phyloP scores from a whole-genome alignment of 176 grass and related monocot species.

The Puccinellia tenuiflora region DNA sequence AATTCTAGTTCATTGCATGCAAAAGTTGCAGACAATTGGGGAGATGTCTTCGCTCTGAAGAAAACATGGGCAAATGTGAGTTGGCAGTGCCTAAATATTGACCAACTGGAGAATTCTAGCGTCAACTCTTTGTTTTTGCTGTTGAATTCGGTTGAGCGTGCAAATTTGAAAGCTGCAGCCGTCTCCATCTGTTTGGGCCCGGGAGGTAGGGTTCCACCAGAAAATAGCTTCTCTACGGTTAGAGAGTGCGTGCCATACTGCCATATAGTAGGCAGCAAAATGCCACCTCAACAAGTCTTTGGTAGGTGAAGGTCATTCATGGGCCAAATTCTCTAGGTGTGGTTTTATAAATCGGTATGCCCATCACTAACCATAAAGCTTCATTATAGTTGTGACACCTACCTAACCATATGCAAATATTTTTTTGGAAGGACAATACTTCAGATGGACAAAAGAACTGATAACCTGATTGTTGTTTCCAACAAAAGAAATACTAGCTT shows the following conservation, averaged over 20 bases:
- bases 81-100: neutral
- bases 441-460: neutral
- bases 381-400: neutral
- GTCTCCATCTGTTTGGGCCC: neutral
- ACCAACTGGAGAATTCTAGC: neutral
- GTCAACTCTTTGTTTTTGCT: neutral
- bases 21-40: conserved; percentile 2
- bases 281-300: conserved; percentile 22
- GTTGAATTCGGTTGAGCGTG: neutral
- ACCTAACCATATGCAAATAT: conserved; percentile 3
- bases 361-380: neutral
- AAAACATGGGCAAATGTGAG: neutral
- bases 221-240: no score
- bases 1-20: neutral
- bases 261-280: conserved; percentile 15
- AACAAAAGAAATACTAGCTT: neutral
- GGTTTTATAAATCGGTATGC: no score
- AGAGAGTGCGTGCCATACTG: no score
- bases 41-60: conserved; percentile 21
- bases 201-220: neutral
- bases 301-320: conserved; percentile 10
- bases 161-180: neutral
- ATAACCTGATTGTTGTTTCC: neutral
- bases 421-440: neutral
- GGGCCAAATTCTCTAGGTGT: neutral